Conservation (phyloP, 208 protist species). For the Lotmaria passim region DNA sequence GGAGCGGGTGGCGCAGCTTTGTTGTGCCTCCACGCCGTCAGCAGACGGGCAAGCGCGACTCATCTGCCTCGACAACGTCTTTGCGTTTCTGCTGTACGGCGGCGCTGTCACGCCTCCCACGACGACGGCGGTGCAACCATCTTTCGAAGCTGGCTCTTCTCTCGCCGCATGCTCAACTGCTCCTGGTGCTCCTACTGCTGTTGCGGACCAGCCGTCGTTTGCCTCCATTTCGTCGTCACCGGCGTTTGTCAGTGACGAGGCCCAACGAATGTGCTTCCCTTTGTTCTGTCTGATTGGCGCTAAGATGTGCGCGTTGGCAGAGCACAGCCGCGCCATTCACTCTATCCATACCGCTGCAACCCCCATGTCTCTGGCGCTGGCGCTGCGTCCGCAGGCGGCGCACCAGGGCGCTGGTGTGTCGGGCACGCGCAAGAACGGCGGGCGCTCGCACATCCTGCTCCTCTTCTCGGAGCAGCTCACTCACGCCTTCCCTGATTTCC, state of each 20-base stretch:
- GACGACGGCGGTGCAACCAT: too few relatives aligned
- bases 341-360: constrained; percentile 17
- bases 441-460: constrained; percentile 26
- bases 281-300: constrained; percentile 27
- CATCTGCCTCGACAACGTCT: constrained; percentile 25
- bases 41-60: background rate
- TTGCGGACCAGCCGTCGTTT: background rate
- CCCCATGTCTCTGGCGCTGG: background rate
- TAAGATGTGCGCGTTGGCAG: constrained; percentile 27
- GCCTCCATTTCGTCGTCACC: background rate
- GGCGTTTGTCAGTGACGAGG: background rate
- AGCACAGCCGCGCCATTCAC: constrained; percentile 19
- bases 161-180: too few relatives aligned
- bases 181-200: background rate
- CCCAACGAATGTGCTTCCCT: constrained; percentile 24
- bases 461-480: constrained; percentile 54
- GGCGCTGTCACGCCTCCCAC: background rate
- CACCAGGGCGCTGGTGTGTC: background rate
- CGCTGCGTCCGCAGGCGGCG: constrained; percentile 2
- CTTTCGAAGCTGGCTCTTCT: too few relatives aligned
- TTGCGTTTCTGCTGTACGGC: constrained; percentile 44
- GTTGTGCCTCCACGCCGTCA: constrained; percentile 6
- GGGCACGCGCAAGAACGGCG: background rate
- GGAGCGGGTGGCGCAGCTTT: constrained; percentile 27
- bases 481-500: constrained; percentile 32